Conservation (phyloP, 352 stramenopile species). For the Albugo laibachii region DNA sequence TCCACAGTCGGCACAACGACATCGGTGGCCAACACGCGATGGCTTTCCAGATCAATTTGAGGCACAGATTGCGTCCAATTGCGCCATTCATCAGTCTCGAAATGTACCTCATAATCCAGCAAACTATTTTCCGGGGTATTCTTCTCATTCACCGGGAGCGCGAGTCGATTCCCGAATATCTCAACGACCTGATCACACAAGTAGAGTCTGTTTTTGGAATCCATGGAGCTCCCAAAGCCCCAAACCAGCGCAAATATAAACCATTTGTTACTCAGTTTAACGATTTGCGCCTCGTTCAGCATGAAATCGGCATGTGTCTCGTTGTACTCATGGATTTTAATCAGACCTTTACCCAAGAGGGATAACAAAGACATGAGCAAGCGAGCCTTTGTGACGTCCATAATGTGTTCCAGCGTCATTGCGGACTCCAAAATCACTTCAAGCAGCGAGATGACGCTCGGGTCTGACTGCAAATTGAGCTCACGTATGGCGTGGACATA, state of each 20-base stretch:
- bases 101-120: constrained; percentile 92
- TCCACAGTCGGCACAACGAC: constrained; percentile 99
- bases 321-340: constrained; percentile 95
- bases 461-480: constrained; percentile 19
- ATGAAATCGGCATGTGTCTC: constrained; percentile 97
- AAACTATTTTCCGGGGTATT: constrained; percentile 62
- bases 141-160: constrained; percentile 54
- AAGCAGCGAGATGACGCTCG: constrained; percentile 64
- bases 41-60: constrained; percentile 94
- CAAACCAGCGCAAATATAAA: constrained; percentile 96
- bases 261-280: constrained; percentile 92
- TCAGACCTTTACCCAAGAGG: constrained; percentile 87
- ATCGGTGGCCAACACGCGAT: constrained; percentile 90
- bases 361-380: constrained; percentile 94
- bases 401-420: constrained; percentile 86
- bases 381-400: constrained; percentile 87
- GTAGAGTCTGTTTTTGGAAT: constrained; percentile 80
- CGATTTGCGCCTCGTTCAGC: constrained; percentile 92
- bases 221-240: constrained; percentile 96
- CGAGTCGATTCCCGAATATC: constrained; percentile 72
- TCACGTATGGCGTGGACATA: constrained; percentile 40
- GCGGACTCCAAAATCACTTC: constrained; percentile 86
- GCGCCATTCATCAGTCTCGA: constrained; percentile 94
- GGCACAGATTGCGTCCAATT: constrained; percentile 93
- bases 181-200: constrained; percentile 83